These are phyloP conservation scores for Paramecium sonneborni DNA, from an alignment of 73 alveolate species.

Conservation along the genomic window DNA sequence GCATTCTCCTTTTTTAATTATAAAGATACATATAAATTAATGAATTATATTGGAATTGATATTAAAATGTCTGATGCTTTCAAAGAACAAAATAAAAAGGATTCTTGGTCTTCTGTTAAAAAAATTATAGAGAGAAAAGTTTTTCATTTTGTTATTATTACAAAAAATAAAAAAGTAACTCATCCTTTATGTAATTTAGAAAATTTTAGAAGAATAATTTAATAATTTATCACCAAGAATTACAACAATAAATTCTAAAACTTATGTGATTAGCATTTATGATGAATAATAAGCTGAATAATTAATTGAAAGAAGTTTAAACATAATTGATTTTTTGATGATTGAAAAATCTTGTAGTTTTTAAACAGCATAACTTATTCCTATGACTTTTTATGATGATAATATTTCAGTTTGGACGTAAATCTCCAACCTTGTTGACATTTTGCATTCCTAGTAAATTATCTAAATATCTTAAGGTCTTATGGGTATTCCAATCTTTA, in stretches of 20 bases:
- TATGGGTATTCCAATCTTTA: not conserved
- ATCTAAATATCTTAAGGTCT: not conserved
- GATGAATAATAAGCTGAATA: not conserved
- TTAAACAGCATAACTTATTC: not conserved
- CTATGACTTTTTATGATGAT: not conserved
- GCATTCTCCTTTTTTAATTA: constrained; percentile 17
- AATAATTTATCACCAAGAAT: not conserved
- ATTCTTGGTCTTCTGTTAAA: constrained; percentile 2
- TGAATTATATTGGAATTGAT: constrained; percentile 10
- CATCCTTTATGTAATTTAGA: not conserved
- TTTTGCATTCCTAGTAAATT: not conserved
- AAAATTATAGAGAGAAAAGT: not conserved
- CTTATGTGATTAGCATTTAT: constrained; percentile 14
- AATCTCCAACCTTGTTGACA: not conserved
- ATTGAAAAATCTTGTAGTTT: not conserved
- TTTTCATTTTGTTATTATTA: not conserved
- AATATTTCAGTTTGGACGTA: not conserved
- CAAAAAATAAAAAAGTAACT: not conserved
- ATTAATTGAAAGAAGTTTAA: not conserved
- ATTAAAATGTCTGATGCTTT: not conserved
- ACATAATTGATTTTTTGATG: not conserved
- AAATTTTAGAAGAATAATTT: not conserved
- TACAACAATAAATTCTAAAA: not conserved
- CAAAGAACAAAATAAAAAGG: constrained; percentile 12
- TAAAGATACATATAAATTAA: constrained; percentile 9